phyloP scores from a whole-genome alignment of 805 yeast genomes.

The Spencermartinsiella europaea region DNA sequence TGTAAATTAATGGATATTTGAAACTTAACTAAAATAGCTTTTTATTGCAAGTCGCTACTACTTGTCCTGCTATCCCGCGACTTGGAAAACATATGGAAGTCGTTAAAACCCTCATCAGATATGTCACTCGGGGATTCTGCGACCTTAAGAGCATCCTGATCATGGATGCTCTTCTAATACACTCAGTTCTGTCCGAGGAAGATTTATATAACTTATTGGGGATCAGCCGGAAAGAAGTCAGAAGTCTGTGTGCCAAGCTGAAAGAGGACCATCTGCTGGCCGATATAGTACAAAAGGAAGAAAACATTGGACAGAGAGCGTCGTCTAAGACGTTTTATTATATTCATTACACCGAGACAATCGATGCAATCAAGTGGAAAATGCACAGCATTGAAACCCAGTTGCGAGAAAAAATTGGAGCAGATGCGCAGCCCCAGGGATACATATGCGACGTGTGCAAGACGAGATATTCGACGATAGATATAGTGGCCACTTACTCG shows the following conservation, averaged over 20 bases:
- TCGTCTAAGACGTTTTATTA: constrained; percentile 76
- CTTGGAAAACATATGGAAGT: constrained; percentile 28
- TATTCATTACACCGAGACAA: constrained; percentile 86
- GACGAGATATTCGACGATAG: constrained; percentile 75
- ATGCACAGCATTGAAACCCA: constrained; percentile 78
- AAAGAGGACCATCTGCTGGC: constrained; percentile 78
- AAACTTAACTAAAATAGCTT: too few species aligned
- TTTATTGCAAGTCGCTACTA: too few species aligned
- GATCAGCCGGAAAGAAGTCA: constrained; percentile 68
- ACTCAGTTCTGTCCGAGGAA: constrained; percentile 86
- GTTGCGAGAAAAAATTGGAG: constrained; percentile 76
- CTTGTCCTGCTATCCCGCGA: too few species aligned
- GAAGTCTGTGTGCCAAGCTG: constrained; percentile 73
- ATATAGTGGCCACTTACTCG: constrained; percentile 76
- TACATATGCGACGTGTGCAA: constrained; percentile 85
- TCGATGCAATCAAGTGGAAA: constrained; percentile 95
- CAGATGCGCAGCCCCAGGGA: constrained; percentile 87
- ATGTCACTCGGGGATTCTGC: constrained; percentile 83
- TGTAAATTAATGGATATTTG: too few species aligned
- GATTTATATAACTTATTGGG: constrained; percentile 78
- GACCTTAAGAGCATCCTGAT: constrained; percentile 77
- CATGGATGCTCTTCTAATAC: constrained; percentile 80
- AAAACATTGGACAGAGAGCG: constrained; percentile 57
- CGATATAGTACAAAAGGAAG: constrained; percentile 49
- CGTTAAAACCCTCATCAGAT: constrained; percentile 55